Evolutionary conservation across 1,284 basidiomycete species (phyloP).

Genomic region (Fomitopsis schrenkii): DNA sequence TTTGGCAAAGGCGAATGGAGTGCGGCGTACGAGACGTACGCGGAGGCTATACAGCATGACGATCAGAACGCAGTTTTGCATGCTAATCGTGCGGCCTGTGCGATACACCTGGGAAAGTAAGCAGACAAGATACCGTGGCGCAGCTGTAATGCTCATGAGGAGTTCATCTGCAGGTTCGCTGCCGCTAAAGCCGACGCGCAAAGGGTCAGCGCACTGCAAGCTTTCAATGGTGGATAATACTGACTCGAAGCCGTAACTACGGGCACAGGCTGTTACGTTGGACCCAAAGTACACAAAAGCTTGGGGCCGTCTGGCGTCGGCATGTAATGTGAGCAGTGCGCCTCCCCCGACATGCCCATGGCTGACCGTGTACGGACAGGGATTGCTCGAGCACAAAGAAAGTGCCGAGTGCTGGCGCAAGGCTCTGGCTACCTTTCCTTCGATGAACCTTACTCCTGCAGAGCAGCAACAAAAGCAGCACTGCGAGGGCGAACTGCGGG

Average conservation of each 20-base stretch:
- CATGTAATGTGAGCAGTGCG: conserved; percentile 23
- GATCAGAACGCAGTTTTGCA: conserved; percentile 31
- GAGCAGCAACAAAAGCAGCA: conserved; percentile 25
- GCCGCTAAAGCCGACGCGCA: conserved; percentile 9
- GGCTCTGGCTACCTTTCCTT: conserved; percentile 22
- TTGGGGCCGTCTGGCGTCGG: conserved; percentile 29
- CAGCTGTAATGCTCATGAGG: background rate
- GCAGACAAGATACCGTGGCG: background rate
- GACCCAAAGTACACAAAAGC: conserved; percentile 34
- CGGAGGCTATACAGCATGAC: conserved; percentile 29
- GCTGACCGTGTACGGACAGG: conserved; percentile 2
- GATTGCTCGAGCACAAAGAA: conserved; percentile 12
- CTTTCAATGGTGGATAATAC: background rate
- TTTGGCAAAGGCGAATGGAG: conserved; percentile 29
- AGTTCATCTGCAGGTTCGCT: background rate
- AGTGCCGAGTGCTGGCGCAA: conserved; percentile 18
- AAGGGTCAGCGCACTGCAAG: background rate
- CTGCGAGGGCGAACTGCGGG: conserved; percentile 17
- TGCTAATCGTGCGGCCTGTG: conserved; percentile 34
- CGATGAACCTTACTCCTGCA: conserved; percentile 15
- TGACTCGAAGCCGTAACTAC: background rate
- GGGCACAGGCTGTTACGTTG: conserved; percentile 15
- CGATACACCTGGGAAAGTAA: conserved; percentile 18
- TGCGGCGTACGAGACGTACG: conserved; percentile 30
- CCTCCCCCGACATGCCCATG: background rate